Evolutionary conservation across 2,329 filamentous ascomycete species (phyloP), one percentile per base, ranked within the genome.

Genomic region (Aspergillus amoenus): DNA sequence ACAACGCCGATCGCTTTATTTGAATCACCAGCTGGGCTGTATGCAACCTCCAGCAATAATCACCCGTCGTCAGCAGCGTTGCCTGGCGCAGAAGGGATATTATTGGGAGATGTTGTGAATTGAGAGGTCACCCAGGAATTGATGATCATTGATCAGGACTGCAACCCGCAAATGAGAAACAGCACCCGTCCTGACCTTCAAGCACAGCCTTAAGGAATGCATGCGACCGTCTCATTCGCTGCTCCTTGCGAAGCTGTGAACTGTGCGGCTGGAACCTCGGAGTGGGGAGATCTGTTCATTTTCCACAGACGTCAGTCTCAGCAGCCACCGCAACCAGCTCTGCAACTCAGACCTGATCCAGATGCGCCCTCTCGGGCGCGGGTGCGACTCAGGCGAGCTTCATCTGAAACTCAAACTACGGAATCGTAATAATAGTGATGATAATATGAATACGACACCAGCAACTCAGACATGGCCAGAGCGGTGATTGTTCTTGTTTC

Each of bases 201-300:
- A 54, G 52, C 52, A 54, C 52, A 54, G 52, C 42, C 52, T 54
- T 47, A 47, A 40, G 32, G 22, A 50, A 24, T 32, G 52, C 43
- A 47, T 32, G 17, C 52, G 32, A 32, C 37, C 51, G 18, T 53
- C 17, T 52, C 13, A 52, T 52, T 52, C 50, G 50, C 30, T 18
- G n/a, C 30, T 52, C 37, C 18, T 52, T 30, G 24, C 24, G 17
- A 37, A 42, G 48, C 24, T 52, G 34, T 47, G 44, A 54, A 30
- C 52, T 54, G 52, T 54, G 52, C 44, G 52, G 52, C 52, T 54
- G 43, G 52, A 54, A 54, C 24, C 34, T 54, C 34, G 43, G 37
- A 47, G 52, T 24, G 42, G 51, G 27, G 41, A 12, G 15, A 39
- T 46, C 40, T 34, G 49, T 43, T 15, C 50, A 40, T n/a, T 21